phyloP scores from a whole-genome alignment of 495 filamentous ascomycete species.

The Apiosordaria backusii region DNA sequence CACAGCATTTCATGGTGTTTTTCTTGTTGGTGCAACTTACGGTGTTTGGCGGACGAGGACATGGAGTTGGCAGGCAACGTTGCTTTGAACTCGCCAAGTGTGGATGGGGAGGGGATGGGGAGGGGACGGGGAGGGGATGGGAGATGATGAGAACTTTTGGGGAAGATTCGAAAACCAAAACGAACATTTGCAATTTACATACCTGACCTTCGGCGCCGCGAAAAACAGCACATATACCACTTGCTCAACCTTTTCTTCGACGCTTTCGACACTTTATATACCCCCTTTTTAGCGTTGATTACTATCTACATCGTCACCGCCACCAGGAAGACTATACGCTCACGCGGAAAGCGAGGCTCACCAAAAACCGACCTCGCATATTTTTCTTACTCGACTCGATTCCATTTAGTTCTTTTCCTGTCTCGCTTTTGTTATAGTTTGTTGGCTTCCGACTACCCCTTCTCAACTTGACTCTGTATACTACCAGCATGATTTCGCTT shows the following conservation, averaged over 20 bases:
- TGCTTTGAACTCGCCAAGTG: not conserved
- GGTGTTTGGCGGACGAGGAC: not conserved
- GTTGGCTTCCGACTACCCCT: not conserved
- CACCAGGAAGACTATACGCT: constrained; percentile 39
- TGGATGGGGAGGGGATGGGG: not conserved
- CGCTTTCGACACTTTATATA: constrained; percentile 23
- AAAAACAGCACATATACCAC: constrained; percentile 11
- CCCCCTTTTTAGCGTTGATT: constrained; percentile 22
- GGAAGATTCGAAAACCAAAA: not conserved
- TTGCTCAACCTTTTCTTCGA: constrained; percentile 13
- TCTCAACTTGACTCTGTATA: not conserved
- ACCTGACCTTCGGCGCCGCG: no score
- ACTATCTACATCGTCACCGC: constrained; percentile 22
- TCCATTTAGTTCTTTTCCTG: constrained; percentile 1
- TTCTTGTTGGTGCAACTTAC: not conserved
- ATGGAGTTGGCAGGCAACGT: not conserved
- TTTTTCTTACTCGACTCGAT: constrained; percentile 6
- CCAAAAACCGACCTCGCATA: constrained; percentile 11
- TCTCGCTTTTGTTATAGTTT: not conserved
- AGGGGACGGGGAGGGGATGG: not conserved
- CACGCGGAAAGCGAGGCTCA: constrained; percentile 31
- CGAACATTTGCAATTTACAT: not conserved
- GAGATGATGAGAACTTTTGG: not conserved
- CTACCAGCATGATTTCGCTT: not conserved
- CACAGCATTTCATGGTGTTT: not conserved